phyloP scores from a whole-genome alignment of 805 yeast species.

The Starmerella davenportii region DNA sequence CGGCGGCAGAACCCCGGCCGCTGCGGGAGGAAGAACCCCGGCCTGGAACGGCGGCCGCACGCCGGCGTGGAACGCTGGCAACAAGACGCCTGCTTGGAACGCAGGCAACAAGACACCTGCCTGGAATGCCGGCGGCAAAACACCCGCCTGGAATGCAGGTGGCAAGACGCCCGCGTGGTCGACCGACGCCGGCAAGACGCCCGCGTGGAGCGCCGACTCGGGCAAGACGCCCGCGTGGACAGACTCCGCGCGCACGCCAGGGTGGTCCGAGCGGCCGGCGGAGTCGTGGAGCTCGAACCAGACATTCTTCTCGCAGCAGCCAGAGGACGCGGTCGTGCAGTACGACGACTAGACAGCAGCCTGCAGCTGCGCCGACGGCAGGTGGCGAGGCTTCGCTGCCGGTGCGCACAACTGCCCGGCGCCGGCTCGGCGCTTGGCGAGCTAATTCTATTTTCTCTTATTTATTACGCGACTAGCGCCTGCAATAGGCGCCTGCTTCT shows the following conservation, averaged over 20 bases:
- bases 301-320: background rate
- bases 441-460: no score
- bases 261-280: constrained; percentile 19
- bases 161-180: no score
- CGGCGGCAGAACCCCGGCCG: constrained; percentile 27
- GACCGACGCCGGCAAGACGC: constrained; percentile 23
- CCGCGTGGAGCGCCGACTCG: constrained; percentile 20
- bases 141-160: constrained; percentile 30
- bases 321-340: background rate
- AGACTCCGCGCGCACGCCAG: constrained; percentile 20
- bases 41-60: constrained; percentile 11
- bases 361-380: no score
- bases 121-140: constrained; percentile 27
- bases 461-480: no score
- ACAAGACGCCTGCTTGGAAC: constrained; percentile 14
- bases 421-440: no score
- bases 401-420: no score
- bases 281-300: background rate
- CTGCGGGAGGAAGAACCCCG: constrained; percentile 14
- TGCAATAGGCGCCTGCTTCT: no score
- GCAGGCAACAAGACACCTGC: constrained; percentile 30
- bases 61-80: constrained; percentile 18
- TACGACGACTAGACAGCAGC: background rate
- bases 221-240: constrained; percentile 23
- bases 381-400: no score